Conservation (phyloP, 176 grass and related monocot genomes). For the Aechmea fasciata region DNA sequence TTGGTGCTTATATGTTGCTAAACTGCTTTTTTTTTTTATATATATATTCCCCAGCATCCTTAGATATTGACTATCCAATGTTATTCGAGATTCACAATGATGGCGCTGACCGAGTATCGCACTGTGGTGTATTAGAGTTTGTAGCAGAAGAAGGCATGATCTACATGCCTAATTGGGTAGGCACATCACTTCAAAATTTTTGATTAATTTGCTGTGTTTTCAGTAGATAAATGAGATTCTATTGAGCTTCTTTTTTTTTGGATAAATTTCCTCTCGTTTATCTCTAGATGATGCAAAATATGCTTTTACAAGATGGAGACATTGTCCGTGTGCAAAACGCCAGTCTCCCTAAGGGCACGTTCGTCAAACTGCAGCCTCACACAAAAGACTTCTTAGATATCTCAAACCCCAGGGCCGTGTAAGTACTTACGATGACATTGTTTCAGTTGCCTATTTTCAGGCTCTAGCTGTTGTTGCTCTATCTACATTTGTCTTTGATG, state of each 20-base stretch:
- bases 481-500: background rate
- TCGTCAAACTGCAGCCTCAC: slow-evolving; percentile 84
- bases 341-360: slow-evolving; percentile 73
- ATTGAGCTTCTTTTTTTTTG: background rate
- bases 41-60: slow-evolving; percentile 39
- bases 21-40: slow-evolving; percentile 12
- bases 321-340: slow-evolving; percentile 51
- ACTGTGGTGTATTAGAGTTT: slow-evolving; percentile 87
- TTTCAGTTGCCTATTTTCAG: background rate
- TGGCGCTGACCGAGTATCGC: slow-evolving; percentile 55
- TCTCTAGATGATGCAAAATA: slow-evolving; percentile 97
- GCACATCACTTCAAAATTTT: background rate
- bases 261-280: slow-evolving; percentile 17
- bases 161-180: slow-evolving; percentile 91
- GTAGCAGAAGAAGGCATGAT: slow-evolving; percentile 96
- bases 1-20: slow-evolving; percentile 3
- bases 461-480: background rate
- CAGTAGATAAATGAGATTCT: background rate
- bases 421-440: slow-evolving; percentile 20
- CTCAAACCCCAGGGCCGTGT: slow-evolving; percentile 84
- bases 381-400: slow-evolving; percentile 77
- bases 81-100: slow-evolving; percentile 78
- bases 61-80: slow-evolving; percentile 88
- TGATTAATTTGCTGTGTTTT: background rate
- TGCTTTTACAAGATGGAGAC: slow-evolving; percentile 89